Conservation (phyloP, 2,329 filamentous ascomycete species). For the Talaromyces sp. region DNA sequence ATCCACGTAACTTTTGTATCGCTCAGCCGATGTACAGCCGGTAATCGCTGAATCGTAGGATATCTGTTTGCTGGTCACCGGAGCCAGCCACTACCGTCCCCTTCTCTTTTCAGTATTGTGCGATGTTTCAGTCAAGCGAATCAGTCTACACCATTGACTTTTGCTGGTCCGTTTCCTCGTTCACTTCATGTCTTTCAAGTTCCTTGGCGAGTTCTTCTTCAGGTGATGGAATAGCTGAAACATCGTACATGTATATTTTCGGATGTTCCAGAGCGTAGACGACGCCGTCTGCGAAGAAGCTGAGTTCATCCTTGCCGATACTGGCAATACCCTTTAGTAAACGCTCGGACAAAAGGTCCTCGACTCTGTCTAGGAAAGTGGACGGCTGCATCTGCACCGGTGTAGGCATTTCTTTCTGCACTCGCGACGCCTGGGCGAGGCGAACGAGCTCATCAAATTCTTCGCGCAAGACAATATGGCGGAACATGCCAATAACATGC, state of each 20-base stretch:
- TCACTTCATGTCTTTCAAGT: neutral
- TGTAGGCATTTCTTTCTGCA: constrained; percentile 13
- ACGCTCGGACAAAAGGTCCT: constrained; percentile 34
- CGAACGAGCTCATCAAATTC: constrained; percentile 34
- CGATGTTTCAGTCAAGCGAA: neutral
- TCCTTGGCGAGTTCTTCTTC: neutral
- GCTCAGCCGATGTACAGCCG: neutral
- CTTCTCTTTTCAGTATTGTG: neutral
- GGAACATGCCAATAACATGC: constrained; percentile 41
- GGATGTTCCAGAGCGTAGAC: constrained; percentile 30
- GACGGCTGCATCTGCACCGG: constrained; percentile 18
- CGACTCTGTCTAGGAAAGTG: constrained; percentile 32
- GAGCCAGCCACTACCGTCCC: constrained; percentile 11
- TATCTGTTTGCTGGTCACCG: constrained; percentile 17
- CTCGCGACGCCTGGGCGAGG: constrained; percentile 25
- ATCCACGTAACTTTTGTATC: neutral
- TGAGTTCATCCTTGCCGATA: constrained; percentile 36
- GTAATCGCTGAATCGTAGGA: neutral
- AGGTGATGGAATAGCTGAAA: neutral
- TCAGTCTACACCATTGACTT: neutral
- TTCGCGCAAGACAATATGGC: constrained; percentile 36
- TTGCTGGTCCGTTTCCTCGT: neutral
- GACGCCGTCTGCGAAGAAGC: constrained; percentile 40
- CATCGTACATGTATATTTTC: constrained; percentile 18
- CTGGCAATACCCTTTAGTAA: constrained; percentile 29